Evolutionary conservation across 75 land plant species (phyloP), one percentile per base, ranked within the genome.

Genomic region (Pseudotsuga menziesii): DNA sequence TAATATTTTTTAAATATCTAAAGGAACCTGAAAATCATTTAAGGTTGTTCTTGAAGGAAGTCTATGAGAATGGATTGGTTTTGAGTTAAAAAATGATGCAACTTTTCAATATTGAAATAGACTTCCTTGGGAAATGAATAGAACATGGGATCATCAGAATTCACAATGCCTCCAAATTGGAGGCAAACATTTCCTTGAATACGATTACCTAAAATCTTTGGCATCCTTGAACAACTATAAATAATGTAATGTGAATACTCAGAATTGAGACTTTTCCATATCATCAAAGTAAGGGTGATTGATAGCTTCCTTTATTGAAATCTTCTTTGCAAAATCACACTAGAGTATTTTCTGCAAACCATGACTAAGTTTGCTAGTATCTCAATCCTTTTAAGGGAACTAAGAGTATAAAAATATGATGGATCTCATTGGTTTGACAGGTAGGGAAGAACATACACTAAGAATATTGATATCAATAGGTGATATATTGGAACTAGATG

Each of bases 221-320:
- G 9, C 14, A 61, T 44, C 72, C 72, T 69, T 69, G 72, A 41
- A 44, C 17, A 41, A 29, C 20, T 16, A 73, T 27, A 54, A 74
- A 23, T 19, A 52, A n/a, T 74, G 13, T n/a, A 52, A 26, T 25
- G 20, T 4, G 23, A 29, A 58, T 60, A 5, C 61, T 90, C 80
- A 92, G 79, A 88, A 91, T 72, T 91, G 93, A 25, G 87, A 86
- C 76, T 86, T 89, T 78, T 94, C 92, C 27, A 92, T 87, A 78
- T 83, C 80, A 52, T 88, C 89, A 67, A 93, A 93, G 84, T 85
- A 93, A 9, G 93, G 89, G 61, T 92, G 95, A 26, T 88, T 82
- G 64, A 92, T 14, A 13, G 95, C 95, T 48, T 80, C 89, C 76
- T 92, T 92, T 0, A 89, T 93, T 57, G 95, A 91, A 58, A 89